A percentile compares a stretch with the other conserved stretches of the same genome.
These are phyloP conservation scores for Phaeosphaeriaceae sp. DNA, from an alignment of 2,329 filamentous ascomycete species.

Conservation along the genomic window DNA sequence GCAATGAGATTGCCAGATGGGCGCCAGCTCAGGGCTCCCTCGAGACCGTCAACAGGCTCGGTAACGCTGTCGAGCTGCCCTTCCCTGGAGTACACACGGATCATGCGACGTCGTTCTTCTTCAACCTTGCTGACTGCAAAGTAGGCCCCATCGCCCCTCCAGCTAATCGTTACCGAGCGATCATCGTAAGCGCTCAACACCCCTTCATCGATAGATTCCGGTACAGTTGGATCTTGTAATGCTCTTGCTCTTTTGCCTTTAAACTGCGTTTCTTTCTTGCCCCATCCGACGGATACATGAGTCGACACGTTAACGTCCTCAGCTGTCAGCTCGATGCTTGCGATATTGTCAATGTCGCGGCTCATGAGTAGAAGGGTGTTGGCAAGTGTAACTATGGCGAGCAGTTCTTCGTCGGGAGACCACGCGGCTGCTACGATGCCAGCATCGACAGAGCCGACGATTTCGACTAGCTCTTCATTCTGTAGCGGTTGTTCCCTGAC, in stretches of 20 bases:
- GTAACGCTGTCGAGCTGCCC: constrained; percentile 91
- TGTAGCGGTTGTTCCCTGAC: constrained; percentile 74
- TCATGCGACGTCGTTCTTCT: constrained; percentile 72
- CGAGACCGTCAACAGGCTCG: constrained; percentile 92
- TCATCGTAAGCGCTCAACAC: constrained; percentile 77
- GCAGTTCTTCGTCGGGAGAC: constrained; percentile 93
- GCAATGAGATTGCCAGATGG: constrained; percentile 90
- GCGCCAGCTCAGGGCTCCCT: constrained; percentile 86
- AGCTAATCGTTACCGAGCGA: constrained; percentile 75
- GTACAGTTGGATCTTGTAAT: constrained; percentile 90
- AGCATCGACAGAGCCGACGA: constrained; percentile 90
- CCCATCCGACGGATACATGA: constrained; percentile 97
- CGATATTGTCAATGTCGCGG: constrained; percentile 82
- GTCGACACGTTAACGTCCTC: constrained; percentile 88
- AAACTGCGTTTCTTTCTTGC: constrained; percentile 97
- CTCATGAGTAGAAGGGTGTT: constrained; percentile 91
- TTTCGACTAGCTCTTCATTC: constrained; percentile 84
- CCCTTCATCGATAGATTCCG: constrained; percentile 88
- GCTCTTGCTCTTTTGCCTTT: constrained; percentile 88
- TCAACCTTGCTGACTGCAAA: constrained; percentile 86
- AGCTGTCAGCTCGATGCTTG: constrained; percentile 72
- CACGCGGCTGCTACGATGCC: constrained; percentile 89
- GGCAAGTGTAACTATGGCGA: constrained; percentile 81
- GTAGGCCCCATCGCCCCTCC: constrained; percentile 93
- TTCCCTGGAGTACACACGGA: constrained; percentile 90